A percentile compares a stretch with the other conserved stretches of the same genome.
These are phyloP conservation scores for Lepidium campestre DNA, from an alignment of 441 rosid species.

Conservation along the genomic window DNA sequence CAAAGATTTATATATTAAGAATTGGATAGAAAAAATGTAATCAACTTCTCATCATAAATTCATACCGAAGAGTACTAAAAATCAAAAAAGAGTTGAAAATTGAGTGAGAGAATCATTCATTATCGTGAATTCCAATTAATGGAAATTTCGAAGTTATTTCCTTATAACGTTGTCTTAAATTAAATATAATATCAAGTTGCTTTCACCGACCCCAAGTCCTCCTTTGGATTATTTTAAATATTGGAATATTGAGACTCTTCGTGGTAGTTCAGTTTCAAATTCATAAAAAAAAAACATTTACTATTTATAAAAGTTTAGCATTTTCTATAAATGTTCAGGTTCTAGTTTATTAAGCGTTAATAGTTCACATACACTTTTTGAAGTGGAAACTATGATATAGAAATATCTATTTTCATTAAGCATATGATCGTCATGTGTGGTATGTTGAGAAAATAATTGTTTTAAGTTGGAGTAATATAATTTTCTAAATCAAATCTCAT, in stretches of 20 bases:
- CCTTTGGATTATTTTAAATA: neutral
- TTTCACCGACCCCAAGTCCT: constrained; percentile 17
- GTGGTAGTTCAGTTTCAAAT: neutral
- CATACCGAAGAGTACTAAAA: neutral
- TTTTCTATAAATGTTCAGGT: neutral
- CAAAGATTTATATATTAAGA: neutral
- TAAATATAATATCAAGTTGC: constrained; percentile 1
- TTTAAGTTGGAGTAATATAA: no score
- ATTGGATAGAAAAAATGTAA: neutral
- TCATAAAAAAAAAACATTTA: neutral
- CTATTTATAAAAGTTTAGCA: neutral
- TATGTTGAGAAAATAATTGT: no score
- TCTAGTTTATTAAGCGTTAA: neutral
- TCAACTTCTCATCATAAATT: neutral
- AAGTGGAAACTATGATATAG: no score
- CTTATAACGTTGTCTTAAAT: constrained; percentile 1
- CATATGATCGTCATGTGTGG: no score
- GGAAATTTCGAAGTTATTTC: constrained; percentile 29
- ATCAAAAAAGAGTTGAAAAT: neutral
- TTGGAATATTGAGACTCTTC: neutral
- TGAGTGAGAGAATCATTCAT: constrained; percentile 7
- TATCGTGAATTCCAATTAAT: constrained; percentile 19
- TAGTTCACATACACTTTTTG: neutral
- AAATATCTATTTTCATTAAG: no score
- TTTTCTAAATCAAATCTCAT: no score